Percentiles rank a stretch among this genome's conserved stretches.
These are phyloP conservation scores for Alectoria sarmentosa DNA, from an alignment of 495 filamentous ascomycete species.

Conservation along the genomic window DNA sequence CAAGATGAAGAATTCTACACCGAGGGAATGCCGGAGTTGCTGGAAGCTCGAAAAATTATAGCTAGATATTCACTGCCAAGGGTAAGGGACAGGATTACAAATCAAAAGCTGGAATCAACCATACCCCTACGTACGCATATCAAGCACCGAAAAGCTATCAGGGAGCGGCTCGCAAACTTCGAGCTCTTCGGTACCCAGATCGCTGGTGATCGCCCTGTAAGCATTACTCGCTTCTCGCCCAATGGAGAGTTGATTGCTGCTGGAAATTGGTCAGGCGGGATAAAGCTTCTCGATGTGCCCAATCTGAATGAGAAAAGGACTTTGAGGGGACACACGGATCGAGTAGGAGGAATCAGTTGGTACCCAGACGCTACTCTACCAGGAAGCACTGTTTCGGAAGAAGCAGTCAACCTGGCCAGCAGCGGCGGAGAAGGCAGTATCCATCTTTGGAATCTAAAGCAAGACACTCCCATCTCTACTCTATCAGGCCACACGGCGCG, in stretches of 20 bases:
- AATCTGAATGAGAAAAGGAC: conserved; percentile 67
- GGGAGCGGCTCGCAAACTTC: conserved; percentile 73
- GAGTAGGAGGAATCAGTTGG: conserved; percentile 88
- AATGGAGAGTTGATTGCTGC: conserved; percentile 77
- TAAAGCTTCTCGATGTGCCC: conserved; percentile 78
- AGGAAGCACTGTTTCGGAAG: conserved; percentile 57
- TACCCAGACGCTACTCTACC: conserved; percentile 74
- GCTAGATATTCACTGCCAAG: conserved; percentile 79
- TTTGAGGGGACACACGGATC: conserved; percentile 75
- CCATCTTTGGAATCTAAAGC: conserved; percentile 81
- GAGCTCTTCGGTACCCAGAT: conserved; percentile 91
- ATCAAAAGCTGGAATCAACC: conserved; percentile 68
- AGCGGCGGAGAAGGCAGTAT: conserved; percentile 86
- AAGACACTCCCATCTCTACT: conserved; percentile 76
- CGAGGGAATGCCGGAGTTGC: conserved; percentile 62
- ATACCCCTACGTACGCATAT: conserved; percentile 84
- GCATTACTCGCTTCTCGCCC: conserved; percentile 85
- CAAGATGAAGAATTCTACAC: conserved; percentile 97
- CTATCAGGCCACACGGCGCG: conserved; percentile 79
- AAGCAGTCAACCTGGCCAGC: conserved; percentile 78
- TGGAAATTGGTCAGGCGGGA: conserved; percentile 84
- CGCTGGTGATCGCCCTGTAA: conserved; percentile 80
- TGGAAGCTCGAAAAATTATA: conserved; percentile 72
- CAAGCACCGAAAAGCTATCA: conserved; percentile 81
- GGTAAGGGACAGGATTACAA: conserved; percentile 66